Evolutionary conservation across 495 filamentous ascomycete species (phyloP).

Genomic region (Neurospora sp.): DNA sequence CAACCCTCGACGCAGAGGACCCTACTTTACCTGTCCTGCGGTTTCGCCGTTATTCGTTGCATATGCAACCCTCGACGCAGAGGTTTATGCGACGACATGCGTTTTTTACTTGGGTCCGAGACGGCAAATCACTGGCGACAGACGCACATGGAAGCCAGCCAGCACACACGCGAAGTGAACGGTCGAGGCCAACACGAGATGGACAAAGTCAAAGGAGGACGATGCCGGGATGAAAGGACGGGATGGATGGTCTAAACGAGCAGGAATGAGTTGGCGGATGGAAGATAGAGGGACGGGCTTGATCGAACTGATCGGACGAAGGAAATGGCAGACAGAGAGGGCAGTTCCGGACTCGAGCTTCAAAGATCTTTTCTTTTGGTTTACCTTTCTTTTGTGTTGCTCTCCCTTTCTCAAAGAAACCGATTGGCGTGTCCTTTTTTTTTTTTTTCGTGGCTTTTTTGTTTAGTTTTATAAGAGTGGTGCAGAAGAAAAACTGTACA

Average conservation of each 20-base stretch:
- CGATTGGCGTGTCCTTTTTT: too few relatives aligned
- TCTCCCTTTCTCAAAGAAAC: too few relatives aligned
- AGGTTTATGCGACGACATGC: background rate
- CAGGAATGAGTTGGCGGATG: background rate
- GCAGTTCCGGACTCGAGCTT: background rate
- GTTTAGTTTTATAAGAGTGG: background rate
- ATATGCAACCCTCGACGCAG: background rate
- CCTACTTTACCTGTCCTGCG: background rate
- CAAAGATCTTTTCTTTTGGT: background rate
- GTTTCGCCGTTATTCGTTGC: too few relatives aligned
- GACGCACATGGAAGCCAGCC: background rate
- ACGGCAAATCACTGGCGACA: background rate
- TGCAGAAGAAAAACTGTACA: background rate
- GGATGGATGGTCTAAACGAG: background rate
- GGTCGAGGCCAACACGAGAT: background rate
- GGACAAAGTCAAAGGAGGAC: background rate
- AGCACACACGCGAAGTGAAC: background rate
- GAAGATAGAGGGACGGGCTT: background rate
- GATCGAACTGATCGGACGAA: background rate
- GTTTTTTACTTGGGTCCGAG: background rate
- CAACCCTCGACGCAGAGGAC: too few relatives aligned
- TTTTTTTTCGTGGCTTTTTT: background rate
- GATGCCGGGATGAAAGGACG: background rate
- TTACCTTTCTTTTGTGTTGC: background rate
- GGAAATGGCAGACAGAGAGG: background rate